Evolutionary conservation across 495 filamentous ascomycete genomes (phyloP).

Genomic region (Bathelium albidoporum): DNA sequence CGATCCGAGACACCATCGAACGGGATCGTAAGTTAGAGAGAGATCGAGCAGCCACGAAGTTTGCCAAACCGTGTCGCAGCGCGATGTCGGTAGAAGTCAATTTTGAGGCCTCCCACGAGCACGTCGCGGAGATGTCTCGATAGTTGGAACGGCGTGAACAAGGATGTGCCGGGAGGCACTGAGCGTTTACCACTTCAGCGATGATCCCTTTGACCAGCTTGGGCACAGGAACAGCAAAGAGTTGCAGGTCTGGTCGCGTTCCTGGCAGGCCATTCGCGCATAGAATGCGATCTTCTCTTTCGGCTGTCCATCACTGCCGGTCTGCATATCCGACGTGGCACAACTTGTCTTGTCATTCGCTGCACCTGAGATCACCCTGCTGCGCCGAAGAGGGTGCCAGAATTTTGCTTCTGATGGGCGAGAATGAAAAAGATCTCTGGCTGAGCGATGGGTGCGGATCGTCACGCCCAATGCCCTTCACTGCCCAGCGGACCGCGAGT

Average conservation of each 20-base stretch:
- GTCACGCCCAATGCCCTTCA: not conserved
- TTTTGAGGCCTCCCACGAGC: not conserved
- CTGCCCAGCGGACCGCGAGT: not conserved
- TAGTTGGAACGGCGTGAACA: not conserved
- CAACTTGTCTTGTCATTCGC: constrained; percentile 3
- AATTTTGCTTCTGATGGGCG: not conserved
- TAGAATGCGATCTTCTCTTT: not conserved
- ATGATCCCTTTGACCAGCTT: not conserved
- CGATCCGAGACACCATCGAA: not conserved
- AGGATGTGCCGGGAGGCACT: not conserved
- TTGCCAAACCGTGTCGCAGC: not conserved
- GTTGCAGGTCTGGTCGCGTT: not conserved
- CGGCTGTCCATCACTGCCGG: not conserved
- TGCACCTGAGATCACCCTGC: not conserved
- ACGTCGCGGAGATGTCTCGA: not conserved
- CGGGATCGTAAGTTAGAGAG: not conserved
- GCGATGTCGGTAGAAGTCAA: not conserved
- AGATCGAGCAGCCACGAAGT: not conserved
- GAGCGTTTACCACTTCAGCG: not conserved
- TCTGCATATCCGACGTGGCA: constrained; percentile 3
- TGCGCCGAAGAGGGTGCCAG: not conserved
- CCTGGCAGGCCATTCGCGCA: not conserved
- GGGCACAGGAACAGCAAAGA: not conserved
- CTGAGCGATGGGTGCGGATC: not conserved
- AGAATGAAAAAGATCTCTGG: not conserved